Conservation (phyloP, 2,329 filamentous ascomycete species). For the Simplicillium sp. region DNA sequence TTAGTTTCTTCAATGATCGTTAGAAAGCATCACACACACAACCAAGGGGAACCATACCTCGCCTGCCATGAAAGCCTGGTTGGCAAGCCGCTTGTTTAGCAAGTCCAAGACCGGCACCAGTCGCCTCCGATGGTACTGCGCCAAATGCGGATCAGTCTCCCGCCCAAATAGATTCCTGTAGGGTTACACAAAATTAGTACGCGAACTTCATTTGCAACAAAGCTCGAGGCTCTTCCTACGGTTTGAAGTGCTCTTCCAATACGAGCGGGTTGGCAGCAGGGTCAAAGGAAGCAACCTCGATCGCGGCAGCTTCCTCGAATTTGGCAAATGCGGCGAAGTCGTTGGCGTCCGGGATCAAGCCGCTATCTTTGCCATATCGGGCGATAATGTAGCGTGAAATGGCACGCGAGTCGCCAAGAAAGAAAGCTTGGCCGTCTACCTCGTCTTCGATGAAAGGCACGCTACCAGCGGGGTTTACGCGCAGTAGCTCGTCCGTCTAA, state of each 20-base stretch:
- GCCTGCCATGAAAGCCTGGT: not conserved
- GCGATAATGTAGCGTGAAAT: not conserved
- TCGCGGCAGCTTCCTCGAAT: not conserved
- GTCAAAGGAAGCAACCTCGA: not conserved
- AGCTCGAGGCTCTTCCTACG: not conserved
- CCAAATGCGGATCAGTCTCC: not conserved
- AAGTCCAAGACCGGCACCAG: not conserved
- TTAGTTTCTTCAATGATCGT: not conserved
- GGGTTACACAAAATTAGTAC: no score
- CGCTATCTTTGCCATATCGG: not conserved
- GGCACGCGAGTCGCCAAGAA: not conserved
- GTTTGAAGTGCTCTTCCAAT: conserved; percentile 1
- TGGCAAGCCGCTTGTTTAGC: not conserved
- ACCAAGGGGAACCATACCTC: not conserved
- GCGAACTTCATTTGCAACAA: no score
- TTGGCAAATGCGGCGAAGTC: not conserved
- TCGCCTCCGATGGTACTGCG: not conserved
- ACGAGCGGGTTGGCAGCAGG: not conserved
- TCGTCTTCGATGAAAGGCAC: conserved; percentile 1
- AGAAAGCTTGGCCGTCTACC: not conserved
- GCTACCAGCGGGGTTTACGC: not conserved
- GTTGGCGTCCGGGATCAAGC: not conserved
- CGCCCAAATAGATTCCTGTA: not conserved
- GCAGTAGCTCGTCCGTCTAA: not conserved
- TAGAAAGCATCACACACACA: not conserved